Conservation (phyloP, 208 protist genomes). For the Jaenimonas drosophilae region DNA sequence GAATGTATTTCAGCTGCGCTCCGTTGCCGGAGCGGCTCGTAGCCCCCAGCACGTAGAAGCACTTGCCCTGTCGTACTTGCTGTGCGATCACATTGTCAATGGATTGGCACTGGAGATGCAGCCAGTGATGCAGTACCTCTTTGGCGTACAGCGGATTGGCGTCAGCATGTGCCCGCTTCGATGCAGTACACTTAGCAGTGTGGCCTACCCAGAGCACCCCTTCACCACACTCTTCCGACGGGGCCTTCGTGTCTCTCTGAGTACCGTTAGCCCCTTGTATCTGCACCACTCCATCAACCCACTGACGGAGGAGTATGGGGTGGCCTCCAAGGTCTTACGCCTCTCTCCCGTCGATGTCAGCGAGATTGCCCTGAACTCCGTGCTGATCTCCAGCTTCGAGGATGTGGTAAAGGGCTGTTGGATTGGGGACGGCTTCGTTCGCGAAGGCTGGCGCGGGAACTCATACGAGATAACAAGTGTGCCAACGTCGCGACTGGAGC, state of each 20-base stretch:
- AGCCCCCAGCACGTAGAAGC: conserved; percentile 22
- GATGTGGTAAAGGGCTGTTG: conserved; percentile 32
- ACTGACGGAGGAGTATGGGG: conserved; percentile 83
- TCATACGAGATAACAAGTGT: conserved; percentile 51
- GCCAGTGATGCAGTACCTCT: conserved; percentile 97
- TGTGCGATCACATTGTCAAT: conserved; percentile 89
- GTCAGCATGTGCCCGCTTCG: conserved; percentile 94
- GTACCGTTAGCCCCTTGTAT: conserved; percentile 81
- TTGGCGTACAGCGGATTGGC: conserved; percentile 94
- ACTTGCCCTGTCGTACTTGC: conserved; percentile 81
- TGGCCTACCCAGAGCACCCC: conserved; percentile 91
- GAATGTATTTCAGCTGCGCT: conserved; percentile 92
- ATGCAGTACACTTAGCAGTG: conserved; percentile 95
- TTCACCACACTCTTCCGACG: conserved; percentile 88
- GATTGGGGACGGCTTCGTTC: conserved; percentile 55
- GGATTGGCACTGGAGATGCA: conserved; percentile 87
- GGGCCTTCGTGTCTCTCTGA: conserved; percentile 95
- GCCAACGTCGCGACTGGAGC: conserved; percentile 52
- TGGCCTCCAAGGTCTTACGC: conserved; percentile 47
- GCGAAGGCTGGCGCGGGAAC: conserved; percentile 49
- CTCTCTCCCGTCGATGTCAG: conserved; percentile 73
- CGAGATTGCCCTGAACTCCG: conserved; percentile 80
- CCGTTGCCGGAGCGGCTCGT: conserved; percentile 60
- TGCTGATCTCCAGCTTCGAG: conserved; percentile 74
- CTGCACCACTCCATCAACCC: conserved; percentile 93